Conservation (phyloP, 2,329 filamentous ascomycete genomes). For the Golovinomyces cichoracearum region DNA sequence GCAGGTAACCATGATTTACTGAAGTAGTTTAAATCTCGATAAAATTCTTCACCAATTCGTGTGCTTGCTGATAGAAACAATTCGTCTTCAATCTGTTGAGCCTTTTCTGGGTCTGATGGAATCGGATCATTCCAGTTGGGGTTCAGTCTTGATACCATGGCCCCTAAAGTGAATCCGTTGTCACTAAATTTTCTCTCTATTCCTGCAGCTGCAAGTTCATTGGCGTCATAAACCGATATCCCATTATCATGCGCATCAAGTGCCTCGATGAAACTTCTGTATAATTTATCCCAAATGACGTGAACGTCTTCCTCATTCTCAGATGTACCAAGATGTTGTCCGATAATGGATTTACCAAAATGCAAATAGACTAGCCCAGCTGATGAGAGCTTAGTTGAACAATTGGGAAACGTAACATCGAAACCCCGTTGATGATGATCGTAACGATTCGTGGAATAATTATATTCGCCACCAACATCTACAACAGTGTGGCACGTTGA, state of each 20-base stretch:
- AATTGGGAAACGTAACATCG: conserved; percentile 56
- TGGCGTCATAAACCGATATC: conserved; percentile 55
- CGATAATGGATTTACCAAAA: conserved; percentile 67
- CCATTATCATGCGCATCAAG: conserved; percentile 97
- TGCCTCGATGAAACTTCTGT: conserved; percentile 80
- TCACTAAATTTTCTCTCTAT: conserved; percentile 63
- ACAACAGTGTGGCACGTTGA: conserved; percentile 78
- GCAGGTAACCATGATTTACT: conserved; percentile 64
- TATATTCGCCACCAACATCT: conserved; percentile 91
- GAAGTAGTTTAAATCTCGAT: conserved; percentile 53
- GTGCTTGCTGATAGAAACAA: conserved; percentile 52
- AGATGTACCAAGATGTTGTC: conserved; percentile 33
- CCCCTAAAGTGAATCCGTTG: conserved; percentile 59
- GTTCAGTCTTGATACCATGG: conserved; percentile 59
- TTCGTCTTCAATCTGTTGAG: conserved; percentile 53
- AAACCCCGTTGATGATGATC: conserved; percentile 97
- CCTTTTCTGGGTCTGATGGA: conserved; percentile 26
- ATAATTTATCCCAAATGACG: conserved; percentile 66
- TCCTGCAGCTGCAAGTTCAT: conserved; percentile 39
- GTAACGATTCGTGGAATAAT: conserved; percentile 49
- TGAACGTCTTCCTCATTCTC: conserved; percentile 40
- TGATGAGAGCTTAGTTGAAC: conserved; percentile 69
- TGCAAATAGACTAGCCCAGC: conserved; percentile 90
- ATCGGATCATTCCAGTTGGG: conserved; percentile 48
- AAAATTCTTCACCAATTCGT: conserved; percentile 76